phyloP scores from a whole-genome alignment of 164 flowering plant genomes.

The Chloranthus sessilifolius region DNA sequence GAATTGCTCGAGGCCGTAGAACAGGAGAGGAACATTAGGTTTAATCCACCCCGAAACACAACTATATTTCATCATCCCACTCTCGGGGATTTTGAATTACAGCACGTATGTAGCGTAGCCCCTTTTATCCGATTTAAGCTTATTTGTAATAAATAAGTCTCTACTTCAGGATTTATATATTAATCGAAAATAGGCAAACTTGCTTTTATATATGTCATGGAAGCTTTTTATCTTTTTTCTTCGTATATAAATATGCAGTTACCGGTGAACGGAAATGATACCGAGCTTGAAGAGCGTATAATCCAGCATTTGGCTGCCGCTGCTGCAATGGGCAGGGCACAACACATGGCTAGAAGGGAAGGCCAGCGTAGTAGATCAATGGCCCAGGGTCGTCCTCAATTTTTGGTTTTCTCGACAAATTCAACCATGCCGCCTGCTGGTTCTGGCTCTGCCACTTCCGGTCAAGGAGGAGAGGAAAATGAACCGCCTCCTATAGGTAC shows the following conservation, averaged over 20 bases:
- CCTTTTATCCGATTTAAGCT: too few relatives aligned
- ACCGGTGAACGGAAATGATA: slow-evolving; percentile 49
- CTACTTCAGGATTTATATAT: too few relatives aligned
- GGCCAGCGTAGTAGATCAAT: slow-evolving; percentile 53
- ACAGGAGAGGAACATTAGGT: slow-evolving; percentile 50
- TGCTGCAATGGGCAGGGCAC: slow-evolving; percentile 84
- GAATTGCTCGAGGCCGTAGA: slow-evolving; percentile 71
- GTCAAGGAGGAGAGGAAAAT: slow-evolving; percentile 29
- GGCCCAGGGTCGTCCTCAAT: slow-evolving; percentile 57
- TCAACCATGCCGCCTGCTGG: slow-evolving; percentile 34
- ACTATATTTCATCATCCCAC: slow-evolving; percentile 67
- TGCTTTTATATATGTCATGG: too few relatives aligned
- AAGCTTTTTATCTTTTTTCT: not conserved
- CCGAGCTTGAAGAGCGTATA: slow-evolving; percentile 79
- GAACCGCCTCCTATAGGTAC: slow-evolving; percentile 19
- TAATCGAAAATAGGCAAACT: too few relatives aligned
- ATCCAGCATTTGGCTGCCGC: slow-evolving; percentile 91
- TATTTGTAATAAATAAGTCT: too few relatives aligned
- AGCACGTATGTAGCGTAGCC: slow-evolving; percentile 48
- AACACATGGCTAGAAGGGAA: slow-evolving; percentile 61
- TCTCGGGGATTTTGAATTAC: slow-evolving; percentile 67
- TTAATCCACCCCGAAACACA: slow-evolving; percentile 44
- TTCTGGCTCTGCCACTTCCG: slow-evolving; percentile 28
- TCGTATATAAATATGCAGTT: too few relatives aligned
- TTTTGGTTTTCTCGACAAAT: slow-evolving; percentile 49